Percentiles rank a stretch among this genome's conserved stretches.
These are phyloP conservation scores for Murraya paniculata DNA, from an alignment of 345 rosid species.

Conservation along the genomic window DNA sequence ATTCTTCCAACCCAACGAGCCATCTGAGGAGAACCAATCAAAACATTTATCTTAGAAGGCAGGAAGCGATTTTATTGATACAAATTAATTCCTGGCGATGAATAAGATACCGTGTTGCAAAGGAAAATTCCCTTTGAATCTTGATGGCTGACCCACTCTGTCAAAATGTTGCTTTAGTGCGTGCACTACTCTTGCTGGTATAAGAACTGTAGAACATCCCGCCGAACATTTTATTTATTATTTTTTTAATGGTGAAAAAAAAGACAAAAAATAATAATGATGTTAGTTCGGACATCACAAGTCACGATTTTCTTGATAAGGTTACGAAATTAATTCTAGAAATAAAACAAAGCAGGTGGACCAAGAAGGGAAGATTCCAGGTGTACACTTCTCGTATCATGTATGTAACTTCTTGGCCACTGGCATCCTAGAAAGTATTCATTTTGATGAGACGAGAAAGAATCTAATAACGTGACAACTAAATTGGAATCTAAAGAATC, in stretches of 20 bases:
- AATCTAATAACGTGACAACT: slow-evolving; percentile 22
- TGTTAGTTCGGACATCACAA: slow-evolving; percentile 11
- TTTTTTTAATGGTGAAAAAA: no score
- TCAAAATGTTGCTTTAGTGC: slow-evolving; percentile 74
- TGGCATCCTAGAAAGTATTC: slow-evolving; percentile 9
- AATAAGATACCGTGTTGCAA: slow-evolving; percentile 42
- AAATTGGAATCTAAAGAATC: slow-evolving; percentile 1
- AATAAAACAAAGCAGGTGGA: slow-evolving; percentile 8
- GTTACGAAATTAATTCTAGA: neutral
- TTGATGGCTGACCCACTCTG: slow-evolving; percentile 56
- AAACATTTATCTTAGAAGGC: slow-evolving; percentile 5
- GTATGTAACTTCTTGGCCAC: slow-evolving; percentile 10
- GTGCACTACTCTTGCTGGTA: slow-evolving; percentile 84
- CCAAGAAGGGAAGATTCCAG: slow-evolving; percentile 20
- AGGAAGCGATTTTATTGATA: neutral
- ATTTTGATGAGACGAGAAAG: slow-evolving; percentile 17
- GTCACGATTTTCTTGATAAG: neutral
- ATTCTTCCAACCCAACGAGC: slow-evolving; percentile 23
- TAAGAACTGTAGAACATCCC: slow-evolving; percentile 73
- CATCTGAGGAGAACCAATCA: slow-evolving; percentile 26
- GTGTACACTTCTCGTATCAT: neutral
- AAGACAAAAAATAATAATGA: neutral
- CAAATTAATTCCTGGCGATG: slow-evolving; percentile 8
- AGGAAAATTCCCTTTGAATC: slow-evolving; percentile 33
- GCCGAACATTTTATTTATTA: no score